phyloP scores from a whole-genome alignment of 2,329 filamentous ascomycete genomes.

The Elsinoe batatas region DNA sequence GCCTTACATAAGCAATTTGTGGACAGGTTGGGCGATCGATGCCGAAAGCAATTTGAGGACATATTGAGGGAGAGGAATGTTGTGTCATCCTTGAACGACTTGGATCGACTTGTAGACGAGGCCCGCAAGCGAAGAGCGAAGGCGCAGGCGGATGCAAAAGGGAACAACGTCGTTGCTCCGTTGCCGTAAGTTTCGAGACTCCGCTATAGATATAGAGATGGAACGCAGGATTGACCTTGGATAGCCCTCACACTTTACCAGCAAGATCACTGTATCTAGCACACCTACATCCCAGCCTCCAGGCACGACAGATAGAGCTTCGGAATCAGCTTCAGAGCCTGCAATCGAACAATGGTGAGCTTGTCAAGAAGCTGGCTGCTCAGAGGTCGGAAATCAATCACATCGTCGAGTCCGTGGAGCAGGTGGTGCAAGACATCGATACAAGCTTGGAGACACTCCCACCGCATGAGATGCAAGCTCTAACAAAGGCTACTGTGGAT shows the following conservation, averaged over 20 bases:
- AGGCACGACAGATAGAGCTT: conserved; percentile 40
- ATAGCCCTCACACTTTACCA: conserved; percentile 49
- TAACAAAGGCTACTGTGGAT: conserved; percentile 23
- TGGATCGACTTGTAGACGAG: conserved; percentile 51
- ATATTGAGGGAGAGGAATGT: conserved; percentile 49
- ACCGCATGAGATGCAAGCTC: conserved; percentile 21
- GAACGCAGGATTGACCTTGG: conserved; percentile 1
- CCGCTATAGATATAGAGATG: background rate
- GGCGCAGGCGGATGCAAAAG: conserved; percentile 30
- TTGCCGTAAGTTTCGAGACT: conserved; percentile 43
- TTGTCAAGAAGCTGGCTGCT: conserved; percentile 41
- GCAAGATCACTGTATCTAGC: conserved; percentile 48
- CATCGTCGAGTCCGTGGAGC: conserved; percentile 46
- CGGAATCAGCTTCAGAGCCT: conserved; percentile 40
- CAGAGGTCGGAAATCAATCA: conserved; percentile 50
- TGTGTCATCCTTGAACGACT: conserved; percentile 48
- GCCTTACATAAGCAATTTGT: conserved; percentile 50
- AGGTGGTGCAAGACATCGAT: conserved; percentile 48
- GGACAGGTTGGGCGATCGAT: conserved; percentile 47
- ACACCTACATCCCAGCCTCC: conserved; percentile 49
- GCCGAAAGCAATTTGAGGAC: conserved; percentile 49
- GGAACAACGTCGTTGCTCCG: conserved; percentile 26
- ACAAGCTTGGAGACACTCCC: conserved; percentile 34
- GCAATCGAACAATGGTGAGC: conserved; percentile 43
- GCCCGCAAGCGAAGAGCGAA: conserved; percentile 44